Conservation (phyloP, 164 flowering plant genomes). For the Chloranthus sessilifolius region DNA sequence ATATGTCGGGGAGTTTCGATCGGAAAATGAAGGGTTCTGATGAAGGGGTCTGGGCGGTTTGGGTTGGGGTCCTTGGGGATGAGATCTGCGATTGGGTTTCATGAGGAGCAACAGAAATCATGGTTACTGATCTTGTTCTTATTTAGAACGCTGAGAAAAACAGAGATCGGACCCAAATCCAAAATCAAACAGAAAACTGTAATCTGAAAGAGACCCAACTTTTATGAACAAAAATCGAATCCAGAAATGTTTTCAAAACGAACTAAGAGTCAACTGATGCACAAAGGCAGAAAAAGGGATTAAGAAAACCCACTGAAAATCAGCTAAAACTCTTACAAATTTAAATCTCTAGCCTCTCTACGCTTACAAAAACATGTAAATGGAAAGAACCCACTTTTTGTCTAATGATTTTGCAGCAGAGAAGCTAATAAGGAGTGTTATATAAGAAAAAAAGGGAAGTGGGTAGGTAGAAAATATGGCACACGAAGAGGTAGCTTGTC, state of each 20-base stretch:
- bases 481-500: conserved; percentile 3
- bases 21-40: conserved; percentile 24
- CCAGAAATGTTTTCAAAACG: neutral
- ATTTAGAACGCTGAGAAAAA: neutral
- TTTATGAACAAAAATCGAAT: too few species aligned
- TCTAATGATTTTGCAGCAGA: neutral
- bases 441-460: neutral
- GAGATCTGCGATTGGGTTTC: conserved; percentile 16
- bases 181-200: neutral
- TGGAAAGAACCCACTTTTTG: neutral
- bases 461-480: conserved; percentile 3
- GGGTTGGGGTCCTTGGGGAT: neutral
- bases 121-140: neutral
- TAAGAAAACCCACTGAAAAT: too few species aligned
- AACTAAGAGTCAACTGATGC: neutral
- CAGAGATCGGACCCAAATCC: neutral
- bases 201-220: conserved; percentile 2
- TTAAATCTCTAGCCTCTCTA: too few species aligned
- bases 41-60: neutral
- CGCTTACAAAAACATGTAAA: neutral
- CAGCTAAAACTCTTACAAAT: too few species aligned
- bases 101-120: conserved; percentile 32
- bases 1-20: conserved; percentile 62
- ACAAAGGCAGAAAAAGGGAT: neutral
- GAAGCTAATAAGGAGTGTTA: neutral